Evolutionary conservation across 805 yeast genomes (phyloP).

Genomic region (Cyberlindnera mississippiensis): DNA sequence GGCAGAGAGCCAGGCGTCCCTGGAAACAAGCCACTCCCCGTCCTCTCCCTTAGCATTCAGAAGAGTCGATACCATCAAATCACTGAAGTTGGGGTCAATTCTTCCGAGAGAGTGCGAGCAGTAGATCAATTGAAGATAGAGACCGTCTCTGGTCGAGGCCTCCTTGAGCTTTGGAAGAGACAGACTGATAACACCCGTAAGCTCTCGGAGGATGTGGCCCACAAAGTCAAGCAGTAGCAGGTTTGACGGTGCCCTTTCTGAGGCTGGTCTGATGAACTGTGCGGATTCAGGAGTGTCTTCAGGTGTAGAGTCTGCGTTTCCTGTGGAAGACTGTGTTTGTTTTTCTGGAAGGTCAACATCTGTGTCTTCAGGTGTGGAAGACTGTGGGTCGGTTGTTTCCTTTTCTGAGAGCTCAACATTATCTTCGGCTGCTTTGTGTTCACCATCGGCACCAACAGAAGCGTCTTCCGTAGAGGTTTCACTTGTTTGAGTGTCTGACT

Average conservation of each 20-base stretch:
- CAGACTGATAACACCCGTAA: conserved; percentile 29
- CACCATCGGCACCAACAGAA: background rate
- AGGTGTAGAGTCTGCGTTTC: background rate
- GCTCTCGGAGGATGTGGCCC: conserved; percentile 30
- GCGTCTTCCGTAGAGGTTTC: background rate
- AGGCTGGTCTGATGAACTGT: conserved; percentile 7
- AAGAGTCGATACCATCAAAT: conserved; percentile 41
- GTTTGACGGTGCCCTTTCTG: conserved; percentile 19
- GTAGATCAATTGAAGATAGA: conserved; percentile 78
- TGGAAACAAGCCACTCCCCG: conserved; percentile 26
- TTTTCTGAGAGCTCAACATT: no score
- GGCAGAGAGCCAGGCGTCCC: conserved; percentile 40
- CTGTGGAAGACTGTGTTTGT: no score
- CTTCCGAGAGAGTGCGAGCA: conserved; percentile 83
- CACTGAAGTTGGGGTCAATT: conserved; percentile 67
- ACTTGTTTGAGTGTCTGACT: background rate
- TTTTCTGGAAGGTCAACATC: no score
- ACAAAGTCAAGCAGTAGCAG: conserved; percentile 37
- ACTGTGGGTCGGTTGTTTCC: no score
- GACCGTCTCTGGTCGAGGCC: conserved; percentile 50
- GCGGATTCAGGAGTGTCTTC: background rate
- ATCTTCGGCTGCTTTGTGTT: background rate
- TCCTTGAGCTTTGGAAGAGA: conserved; percentile 35
- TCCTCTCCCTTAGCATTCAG: conserved; percentile 17
- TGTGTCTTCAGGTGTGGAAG: no score